Evolutionary conservation across 2,329 filamentous ascomycete genomes (phyloP).

Genomic region (Immersiporthe knoxdaviesiana): DNA sequence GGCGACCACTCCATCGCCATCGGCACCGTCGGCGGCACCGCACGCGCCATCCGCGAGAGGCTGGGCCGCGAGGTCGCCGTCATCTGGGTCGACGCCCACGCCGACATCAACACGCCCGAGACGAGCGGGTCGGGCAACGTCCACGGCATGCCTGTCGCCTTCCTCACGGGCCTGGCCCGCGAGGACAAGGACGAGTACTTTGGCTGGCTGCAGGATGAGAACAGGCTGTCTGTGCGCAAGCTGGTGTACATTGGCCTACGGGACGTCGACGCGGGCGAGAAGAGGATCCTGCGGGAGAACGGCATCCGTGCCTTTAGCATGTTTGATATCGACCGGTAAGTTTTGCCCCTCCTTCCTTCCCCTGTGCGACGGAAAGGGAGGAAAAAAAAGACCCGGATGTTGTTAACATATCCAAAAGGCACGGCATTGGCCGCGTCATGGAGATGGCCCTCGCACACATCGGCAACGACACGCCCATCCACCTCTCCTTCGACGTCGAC

Average conservation of each 20-base stretch:
- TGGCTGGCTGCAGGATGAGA: slow-evolving; percentile 81
- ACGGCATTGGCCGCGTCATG: slow-evolving; percentile 94
- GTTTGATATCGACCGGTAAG: slow-evolving; percentile 92
- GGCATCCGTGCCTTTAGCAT: slow-evolving; percentile 96
- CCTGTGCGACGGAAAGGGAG: too few relatives aligned
- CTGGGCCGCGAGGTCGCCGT: slow-evolving; percentile 84
- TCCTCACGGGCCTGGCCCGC: slow-evolving; percentile 81
- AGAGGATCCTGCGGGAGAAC: slow-evolving; percentile 84
- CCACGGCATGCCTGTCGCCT: slow-evolving; percentile 96
- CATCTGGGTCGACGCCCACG: slow-evolving; percentile 98
- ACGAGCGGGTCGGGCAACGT: slow-evolving; percentile 88
- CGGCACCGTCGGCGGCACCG: slow-evolving; percentile 85
- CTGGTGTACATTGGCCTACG: slow-evolving; percentile 95
- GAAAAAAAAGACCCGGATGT: too few relatives aligned
- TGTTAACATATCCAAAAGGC: slow-evolving; percentile 54
- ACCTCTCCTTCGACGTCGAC: slow-evolving; percentile 96
- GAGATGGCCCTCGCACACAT: slow-evolving; percentile 99
- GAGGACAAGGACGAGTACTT: slow-evolving; percentile 80
- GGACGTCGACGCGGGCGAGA: slow-evolving; percentile 93
- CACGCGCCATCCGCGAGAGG: slow-evolving; percentile 83
- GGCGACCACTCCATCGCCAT: slow-evolving; percentile 98
- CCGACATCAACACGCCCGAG: slow-evolving; percentile 97
- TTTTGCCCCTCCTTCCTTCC: slow-evolving; percentile 19
- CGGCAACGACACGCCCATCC: slow-evolving; percentile 91
- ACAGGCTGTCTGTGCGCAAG: slow-evolving; percentile 74